Conservation (phyloP, 805 yeast species). For the Myxozyma monticola region DNA sequence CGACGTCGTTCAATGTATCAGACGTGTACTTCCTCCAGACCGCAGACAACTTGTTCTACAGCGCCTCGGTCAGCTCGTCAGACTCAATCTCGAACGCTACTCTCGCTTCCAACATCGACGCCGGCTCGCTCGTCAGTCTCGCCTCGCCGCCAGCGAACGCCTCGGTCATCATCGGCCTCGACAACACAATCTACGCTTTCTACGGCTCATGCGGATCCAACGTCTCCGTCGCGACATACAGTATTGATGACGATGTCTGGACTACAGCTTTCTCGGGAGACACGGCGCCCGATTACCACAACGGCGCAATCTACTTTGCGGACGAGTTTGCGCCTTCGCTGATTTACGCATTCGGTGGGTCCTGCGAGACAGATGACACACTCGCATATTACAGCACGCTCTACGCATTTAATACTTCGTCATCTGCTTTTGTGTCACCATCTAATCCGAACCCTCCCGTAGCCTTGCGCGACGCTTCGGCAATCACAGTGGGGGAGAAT, state of each 20-base stretch:
- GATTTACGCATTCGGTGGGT: conserved; percentile 27
- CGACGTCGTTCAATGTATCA: conserved; percentile 21
- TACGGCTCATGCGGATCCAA: conserved; percentile 32
- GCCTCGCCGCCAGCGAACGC: conserved; percentile 36
- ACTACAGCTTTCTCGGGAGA: not conserved
- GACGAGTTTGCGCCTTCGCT: conserved; percentile 6
- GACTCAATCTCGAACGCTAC: conserved; percentile 6
- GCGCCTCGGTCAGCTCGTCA: conserved; percentile 1
- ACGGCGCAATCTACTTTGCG: conserved; percentile 14
- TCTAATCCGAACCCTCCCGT: conserved; percentile 32
- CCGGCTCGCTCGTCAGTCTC: conserved; percentile 23
- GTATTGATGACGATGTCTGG: conserved; percentile 9
- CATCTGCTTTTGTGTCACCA: conserved; percentile 7
- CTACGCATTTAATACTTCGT: conserved; percentile 13
- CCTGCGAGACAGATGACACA: conserved; percentile 12
- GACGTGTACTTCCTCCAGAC: conserved; percentile 20
- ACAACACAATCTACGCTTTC: conserved; percentile 28
- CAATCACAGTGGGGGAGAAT: conserved; percentile 19
- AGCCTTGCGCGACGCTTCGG: conserved; percentile 34
- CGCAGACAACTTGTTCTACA: conserved; percentile 14
- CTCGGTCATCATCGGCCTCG: conserved; percentile 34
- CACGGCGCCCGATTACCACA: conserved; percentile 8
- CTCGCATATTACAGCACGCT: conserved; percentile 13
- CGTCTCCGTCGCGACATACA: conserved; percentile 10
- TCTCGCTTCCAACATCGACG: conserved; percentile 6